phyloP scores from a whole-genome alignment of 2,329 filamentous ascomycete genomes.

The Venturia oleaginea region DNA sequence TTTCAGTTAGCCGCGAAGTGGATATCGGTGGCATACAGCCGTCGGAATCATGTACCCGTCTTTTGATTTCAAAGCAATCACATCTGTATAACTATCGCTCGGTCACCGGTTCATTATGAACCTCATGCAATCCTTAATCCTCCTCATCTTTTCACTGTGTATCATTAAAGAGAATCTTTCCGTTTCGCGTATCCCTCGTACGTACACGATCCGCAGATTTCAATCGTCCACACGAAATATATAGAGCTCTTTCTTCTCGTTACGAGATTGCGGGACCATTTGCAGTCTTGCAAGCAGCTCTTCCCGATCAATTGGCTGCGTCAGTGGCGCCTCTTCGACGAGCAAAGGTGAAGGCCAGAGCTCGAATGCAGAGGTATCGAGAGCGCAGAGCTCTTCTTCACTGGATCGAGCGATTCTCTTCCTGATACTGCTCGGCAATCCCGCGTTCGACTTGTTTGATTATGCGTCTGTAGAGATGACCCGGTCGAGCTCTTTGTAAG shows the following conservation, averaged over 20 bases:
- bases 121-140: no score
- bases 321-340: background rate
- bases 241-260: background rate
- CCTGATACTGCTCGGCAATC: conserved; percentile 14
- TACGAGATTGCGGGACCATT: background rate
- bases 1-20: no score
- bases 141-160: no score
- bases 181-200: conserved; percentile 16
- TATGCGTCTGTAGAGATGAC: conserved; percentile 19
- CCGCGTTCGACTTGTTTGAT: conserved; percentile 18
- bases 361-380: conserved; percentile 1
- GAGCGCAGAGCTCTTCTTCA: background rate
- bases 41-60: no score
- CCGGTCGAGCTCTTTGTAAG: conserved; percentile 17
- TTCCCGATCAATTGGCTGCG: conserved; percentile 8
- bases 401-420: background rate
- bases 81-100: no score
- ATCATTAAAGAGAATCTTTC: no score
- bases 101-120: no score
- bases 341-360: conserved; percentile 5
- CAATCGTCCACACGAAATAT: conserved; percentile 13
- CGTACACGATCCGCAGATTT: conserved; percentile 18
- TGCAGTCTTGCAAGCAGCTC: conserved; percentile 6
- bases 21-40: no score
- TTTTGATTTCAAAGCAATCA: no score